These are phyloP conservation scores for Leccinum longicurvipes DNA, from an alignment of 768 basidiomycete species.

Conservation along the genomic window DNA sequence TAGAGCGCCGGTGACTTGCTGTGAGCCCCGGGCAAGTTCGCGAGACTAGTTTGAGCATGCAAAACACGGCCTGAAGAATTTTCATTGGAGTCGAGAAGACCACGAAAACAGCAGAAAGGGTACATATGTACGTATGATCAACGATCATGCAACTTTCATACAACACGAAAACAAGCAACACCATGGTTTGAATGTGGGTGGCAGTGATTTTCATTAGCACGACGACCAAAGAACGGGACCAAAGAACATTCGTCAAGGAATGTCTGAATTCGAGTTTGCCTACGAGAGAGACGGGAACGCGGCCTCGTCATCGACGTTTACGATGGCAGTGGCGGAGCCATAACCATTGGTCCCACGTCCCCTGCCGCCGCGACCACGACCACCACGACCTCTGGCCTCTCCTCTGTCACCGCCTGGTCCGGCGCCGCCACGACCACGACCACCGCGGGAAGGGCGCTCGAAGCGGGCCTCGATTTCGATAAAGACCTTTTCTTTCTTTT, in stretches of 20 bases:
- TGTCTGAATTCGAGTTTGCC: slow-evolving; percentile 12
- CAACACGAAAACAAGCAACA: slow-evolving; percentile 11
- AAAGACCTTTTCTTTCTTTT: slow-evolving; percentile 89
- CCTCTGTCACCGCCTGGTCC: slow-evolving; percentile 48
- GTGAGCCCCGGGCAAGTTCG: slow-evolving; percentile 31
- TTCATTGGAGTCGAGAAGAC: no score
- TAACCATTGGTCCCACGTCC: slow-evolving; percentile 41
- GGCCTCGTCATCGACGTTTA: slow-evolving; percentile 78
- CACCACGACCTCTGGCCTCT: slow-evolving; percentile 45
- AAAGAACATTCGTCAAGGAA: not conserved
- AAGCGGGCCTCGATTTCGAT: slow-evolving; percentile 91
- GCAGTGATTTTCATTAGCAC: slow-evolving; percentile 8
- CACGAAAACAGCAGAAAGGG: no score
- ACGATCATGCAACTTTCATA: slow-evolving; percentile 5
- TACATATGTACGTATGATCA: no score
- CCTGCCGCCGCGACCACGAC: slow-evolving; percentile 41
- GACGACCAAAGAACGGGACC: slow-evolving; percentile 4
- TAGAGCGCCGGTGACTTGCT: slow-evolving; percentile 1
- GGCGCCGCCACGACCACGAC: slow-evolving; percentile 39
- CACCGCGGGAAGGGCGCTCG: slow-evolving; percentile 73
- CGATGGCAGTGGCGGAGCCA: slow-evolving; percentile 35
- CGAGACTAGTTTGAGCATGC: not conserved
- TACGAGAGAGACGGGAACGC: slow-evolving; percentile 88
- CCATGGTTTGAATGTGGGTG: slow-evolving; percentile 9
- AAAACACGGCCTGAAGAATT: no score